Conservation (phyloP, 345 rosid species). For the Syzygium oleosum region DNA sequence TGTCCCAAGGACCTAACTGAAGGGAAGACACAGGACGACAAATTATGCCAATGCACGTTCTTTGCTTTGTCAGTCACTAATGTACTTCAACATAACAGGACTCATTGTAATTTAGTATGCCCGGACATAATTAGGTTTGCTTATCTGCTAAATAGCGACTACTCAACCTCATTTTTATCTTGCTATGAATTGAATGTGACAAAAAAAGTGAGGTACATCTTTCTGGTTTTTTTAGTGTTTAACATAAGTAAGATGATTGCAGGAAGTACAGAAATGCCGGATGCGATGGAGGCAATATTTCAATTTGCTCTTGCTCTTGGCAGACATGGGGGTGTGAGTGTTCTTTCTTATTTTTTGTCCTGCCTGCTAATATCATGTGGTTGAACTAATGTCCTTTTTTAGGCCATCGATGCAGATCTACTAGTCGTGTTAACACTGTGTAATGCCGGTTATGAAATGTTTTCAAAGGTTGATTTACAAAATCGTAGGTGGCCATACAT, state of each 20-base stretch:
- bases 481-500: neutral
- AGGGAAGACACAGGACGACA: neutral
- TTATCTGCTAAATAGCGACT: neutral
- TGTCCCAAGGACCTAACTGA: neutral
- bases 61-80: neutral
- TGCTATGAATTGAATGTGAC: neutral
- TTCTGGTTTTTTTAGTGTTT: neutral
- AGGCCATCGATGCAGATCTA: neutral
- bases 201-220: neutral
- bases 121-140: neutral
- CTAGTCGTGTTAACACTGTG: neutral
- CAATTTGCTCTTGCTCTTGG: conserved; percentile 86
- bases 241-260: conserved; percentile 5
- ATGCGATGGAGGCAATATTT: conserved; percentile 92
- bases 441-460: neutral
- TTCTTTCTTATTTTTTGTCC: neutral
- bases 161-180: neutral
- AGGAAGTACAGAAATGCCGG: conserved; percentile 82
- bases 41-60: neutral
- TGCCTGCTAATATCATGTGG: neutral
- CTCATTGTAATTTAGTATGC: neutral
- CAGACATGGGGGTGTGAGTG: conserved; percentile 71
- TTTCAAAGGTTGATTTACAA: neutral
- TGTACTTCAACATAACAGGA: neutral
- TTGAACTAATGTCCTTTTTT: neutral